These are phyloP conservation scores for Exophiala lecanii-corni DNA, from an alignment of 2,329 filamentous ascomycete species.

Conservation along the genomic window DNA sequence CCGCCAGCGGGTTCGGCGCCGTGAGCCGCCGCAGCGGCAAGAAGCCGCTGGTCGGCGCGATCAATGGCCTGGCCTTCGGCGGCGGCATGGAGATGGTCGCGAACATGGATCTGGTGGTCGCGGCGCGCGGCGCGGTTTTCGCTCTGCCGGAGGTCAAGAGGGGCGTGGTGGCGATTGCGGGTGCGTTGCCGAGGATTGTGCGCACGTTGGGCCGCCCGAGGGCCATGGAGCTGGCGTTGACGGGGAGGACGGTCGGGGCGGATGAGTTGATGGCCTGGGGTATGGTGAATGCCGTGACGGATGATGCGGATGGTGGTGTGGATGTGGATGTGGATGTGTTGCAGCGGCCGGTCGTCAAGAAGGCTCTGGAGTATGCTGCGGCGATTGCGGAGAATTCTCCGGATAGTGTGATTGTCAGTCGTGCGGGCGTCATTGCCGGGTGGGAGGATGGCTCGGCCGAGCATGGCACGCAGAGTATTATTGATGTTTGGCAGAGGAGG, in stretches of 20 bases:
- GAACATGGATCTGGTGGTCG: conserved; percentile 68
- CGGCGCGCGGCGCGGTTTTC: conserved; percentile 53
- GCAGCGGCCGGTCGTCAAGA: conserved; percentile 18
- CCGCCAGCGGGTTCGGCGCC: conserved; percentile 36
- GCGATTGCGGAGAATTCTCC: conserved; percentile 64
- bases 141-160: conserved; percentile 66
- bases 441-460: conserved; percentile 68
- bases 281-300: conserved; percentile 49
- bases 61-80: conserved; percentile 69
- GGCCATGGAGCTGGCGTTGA: conserved; percentile 68
- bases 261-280: conserved; percentile 61
- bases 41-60: conserved; percentile 71
- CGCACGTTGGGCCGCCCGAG: conserved; percentile 62
- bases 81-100: conserved; percentile 72
- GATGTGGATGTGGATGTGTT: conserved; percentile 16
- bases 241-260: conserved; percentile 57
- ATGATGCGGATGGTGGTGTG: conserved; percentile 15
- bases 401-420: conserved; percentile 68
- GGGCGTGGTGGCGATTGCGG: conserved; percentile 66
- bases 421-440: conserved; percentile 65
- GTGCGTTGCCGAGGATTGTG: conserved; percentile 65
- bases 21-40: conserved; percentile 56
- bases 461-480: conserved; percentile 54
- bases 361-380: conserved; percentile 57
- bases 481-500: conserved; percentile 47